Base-by-base conservation (phyloP, 1,139 yeast species). In the Magnusiomyces ingens region DNA sequence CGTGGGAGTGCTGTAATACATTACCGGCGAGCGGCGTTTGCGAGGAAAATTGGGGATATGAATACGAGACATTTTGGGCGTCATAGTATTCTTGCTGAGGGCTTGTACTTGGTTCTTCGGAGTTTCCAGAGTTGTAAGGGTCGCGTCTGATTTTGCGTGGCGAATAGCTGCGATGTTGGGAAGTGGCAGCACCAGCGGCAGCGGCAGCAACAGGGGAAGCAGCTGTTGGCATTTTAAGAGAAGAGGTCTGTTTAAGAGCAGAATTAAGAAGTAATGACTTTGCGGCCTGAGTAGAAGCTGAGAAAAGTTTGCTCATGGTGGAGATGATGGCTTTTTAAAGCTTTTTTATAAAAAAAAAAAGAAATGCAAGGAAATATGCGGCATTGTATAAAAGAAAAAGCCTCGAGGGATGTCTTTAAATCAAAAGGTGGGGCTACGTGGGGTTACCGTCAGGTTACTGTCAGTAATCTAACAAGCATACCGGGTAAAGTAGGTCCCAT, bases 1-100 rank as follows among this genome's bases (percentile, higher is more conserved):
- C 81, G 63, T 84, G 88, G 18, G 75, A 68, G 1, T 73, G 74
- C 4, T 79, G 76, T 21, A 82, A 55, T 18, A 64, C 54, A 1
- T 67, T 68, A 1, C 67, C 66, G 6, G 52, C 46, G 18, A 40
- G 21, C 10, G 18, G 18, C 2, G 49, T 8, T 29, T 36, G 49
- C 5, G 11, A 36, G 6, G 49, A 10, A 26, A 26, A 26, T 15
- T 36, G 37, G 5, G 41, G 43, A n/a, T 46, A 46, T 18, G 49
- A 38, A 4, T 37, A 46, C 13, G 41, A 36, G 11, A 44, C 47
- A 13, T 36, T 21, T 5, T 26, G 42, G 12, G 18, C 43, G 4
- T 46, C 49, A 21, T 46, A 46, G 19, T 46, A 37, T 32, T 46
- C 43, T 13, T 37, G 45, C n/a, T 43, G 45, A 43, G 17, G 32